Base-by-base conservation (phyloP, 176 grass and related monocot genomes). In the Hordeum marinum region DNA sequence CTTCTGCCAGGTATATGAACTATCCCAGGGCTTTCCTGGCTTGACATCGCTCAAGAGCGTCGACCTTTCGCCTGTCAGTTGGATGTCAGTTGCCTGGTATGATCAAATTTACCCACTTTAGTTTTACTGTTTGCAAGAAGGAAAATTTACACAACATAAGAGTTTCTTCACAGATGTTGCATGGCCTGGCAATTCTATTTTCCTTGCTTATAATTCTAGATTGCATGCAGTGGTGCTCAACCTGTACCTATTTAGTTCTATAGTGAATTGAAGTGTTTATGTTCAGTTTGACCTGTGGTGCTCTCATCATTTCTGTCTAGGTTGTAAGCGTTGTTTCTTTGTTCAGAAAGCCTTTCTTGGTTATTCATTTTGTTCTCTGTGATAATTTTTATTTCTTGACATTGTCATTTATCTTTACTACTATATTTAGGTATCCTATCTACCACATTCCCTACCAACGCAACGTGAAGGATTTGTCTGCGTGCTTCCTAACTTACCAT, bases 11-110 rank as follows among this genome's bases (percentile, higher is more conserved):
- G 82, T 99, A 70, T 88, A 78, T 82, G 94, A 96, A 66, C 82
- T 99, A 42, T 87, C 94, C 41, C 83, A 91, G 37, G 73, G 83
- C 32, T 91, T 89, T 82, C 91, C 94, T 21, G 96, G 89, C 7
- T 88, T 99, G 86, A 87, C 78, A 26, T 88, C 78, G 3, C 72
- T 94, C 29, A 99, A 86, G 79, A 99, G 96, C 67, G 15, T 66
- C 9, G 91, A 94, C 52, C 93, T 99, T 81, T 92, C 96, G 0
- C 88, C 94, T 36, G 88, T 82, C 40, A 99, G 96, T 82, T 99
- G 96, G 96, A 92, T 99, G 94, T 90, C 96, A 23, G 94, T 99
- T 68, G 88, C 94, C 58, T 99, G 96, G 96, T 99, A 99, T 41
- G 91, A 26, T 72, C 63, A 37, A 83, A 60, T 42, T 79, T 85